Conservation (phyloP, 129 eudicot species). For the Heracleum sosnowskyi region DNA sequence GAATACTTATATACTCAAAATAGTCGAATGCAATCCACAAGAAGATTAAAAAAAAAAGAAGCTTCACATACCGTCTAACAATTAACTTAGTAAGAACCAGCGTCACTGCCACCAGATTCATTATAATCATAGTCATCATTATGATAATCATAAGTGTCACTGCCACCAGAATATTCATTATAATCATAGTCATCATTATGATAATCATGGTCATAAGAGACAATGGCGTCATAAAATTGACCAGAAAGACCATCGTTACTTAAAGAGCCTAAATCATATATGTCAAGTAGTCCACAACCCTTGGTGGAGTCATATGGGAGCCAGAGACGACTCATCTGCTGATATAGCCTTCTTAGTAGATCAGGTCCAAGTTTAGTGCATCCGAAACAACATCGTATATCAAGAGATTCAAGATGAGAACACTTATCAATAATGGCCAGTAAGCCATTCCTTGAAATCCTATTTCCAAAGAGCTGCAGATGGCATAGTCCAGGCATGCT, state of each 20-base stretch:
- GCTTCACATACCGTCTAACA: background rate
- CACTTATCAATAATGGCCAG: slow-evolving; percentile 54
- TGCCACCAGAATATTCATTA: slow-evolving; percentile 23
- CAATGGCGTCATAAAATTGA: slow-evolving; percentile 29
- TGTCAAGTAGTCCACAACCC: slow-evolving; percentile 29
- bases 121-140: background rate
- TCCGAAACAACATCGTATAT: slow-evolving; percentile 55
- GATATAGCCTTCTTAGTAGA: slow-evolving; percentile 34
- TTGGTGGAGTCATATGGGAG: slow-evolving; percentile 41
- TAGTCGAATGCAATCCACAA: background rate
- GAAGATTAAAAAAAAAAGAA: background rate
- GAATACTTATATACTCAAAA: no score
- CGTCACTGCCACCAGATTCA: slow-evolving; percentile 27
- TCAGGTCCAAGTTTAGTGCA: slow-evolving; percentile 26
- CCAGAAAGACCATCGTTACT: slow-evolving; percentile 35
- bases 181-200: background rate
- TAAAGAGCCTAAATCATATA: slow-evolving; percentile 19
- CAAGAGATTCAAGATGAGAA: slow-evolving; percentile 56
- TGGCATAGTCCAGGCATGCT: slow-evolving; percentile 52
- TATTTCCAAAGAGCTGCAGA: slow-evolving; percentile 55
- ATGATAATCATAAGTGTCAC: background rate
- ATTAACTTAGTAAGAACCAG: slow-evolving; percentile 16
- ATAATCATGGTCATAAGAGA: slow-evolving; percentile 23
- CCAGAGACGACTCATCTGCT: slow-evolving; percentile 39
- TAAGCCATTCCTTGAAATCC: slow-evolving; percentile 55